Conservation (phyloP, 2,329 filamentous ascomycete species). For the Cordyceps fumosorosea region DNA sequence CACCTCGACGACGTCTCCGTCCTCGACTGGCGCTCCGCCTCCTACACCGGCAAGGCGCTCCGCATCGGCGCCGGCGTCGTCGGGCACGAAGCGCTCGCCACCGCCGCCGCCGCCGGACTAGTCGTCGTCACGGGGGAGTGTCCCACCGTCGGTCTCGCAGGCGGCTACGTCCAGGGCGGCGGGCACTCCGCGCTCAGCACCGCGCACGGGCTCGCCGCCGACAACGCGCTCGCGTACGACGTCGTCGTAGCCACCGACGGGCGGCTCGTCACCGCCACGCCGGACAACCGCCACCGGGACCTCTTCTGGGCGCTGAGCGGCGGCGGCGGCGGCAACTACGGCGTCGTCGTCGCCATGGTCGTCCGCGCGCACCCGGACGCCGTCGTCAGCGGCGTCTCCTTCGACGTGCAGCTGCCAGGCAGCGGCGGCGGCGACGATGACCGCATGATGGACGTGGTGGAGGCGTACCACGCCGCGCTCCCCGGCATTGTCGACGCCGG, state of each 20-base stretch:
- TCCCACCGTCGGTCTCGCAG: slow-evolving; percentile 44
- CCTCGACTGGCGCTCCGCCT: slow-evolving; percentile 19
- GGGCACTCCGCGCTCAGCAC: slow-evolving; percentile 45
- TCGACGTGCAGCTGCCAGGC: neutral
- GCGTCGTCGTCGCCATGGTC: slow-evolving; percentile 30
- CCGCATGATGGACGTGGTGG: slow-evolving; percentile 16
- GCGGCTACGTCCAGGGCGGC: slow-evolving; percentile 51
- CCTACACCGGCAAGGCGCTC: slow-evolving; percentile 41
- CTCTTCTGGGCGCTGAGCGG: slow-evolving; percentile 54
- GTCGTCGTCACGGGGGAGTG: slow-evolving; percentile 40
- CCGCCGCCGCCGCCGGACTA: slow-evolving; percentile 24
- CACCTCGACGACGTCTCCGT: slow-evolving; percentile 36
- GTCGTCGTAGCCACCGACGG: slow-evolving; percentile 41
- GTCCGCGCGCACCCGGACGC: neutral
- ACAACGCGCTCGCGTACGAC: slow-evolving; percentile 46
- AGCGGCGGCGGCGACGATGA: neutral
- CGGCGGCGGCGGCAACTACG: slow-evolving; percentile 48
- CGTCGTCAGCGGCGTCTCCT: neutral
- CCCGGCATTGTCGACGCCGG: slow-evolving; percentile 40
- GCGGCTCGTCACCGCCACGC: slow-evolving; percentile 36
- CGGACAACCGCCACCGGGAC: slow-evolving; percentile 36
- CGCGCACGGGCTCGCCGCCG: slow-evolving; percentile 46
- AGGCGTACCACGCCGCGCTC: slow-evolving; percentile 14
- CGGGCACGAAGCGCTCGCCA: slow-evolving; percentile 36
- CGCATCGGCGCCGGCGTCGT: slow-evolving; percentile 44